A percentile compares a stretch with the other conserved stretches of the same genome.
phyloP scores from a whole-genome alignment of 169 alveolate species.

The Plasmodium billcollinsi region DNA sequence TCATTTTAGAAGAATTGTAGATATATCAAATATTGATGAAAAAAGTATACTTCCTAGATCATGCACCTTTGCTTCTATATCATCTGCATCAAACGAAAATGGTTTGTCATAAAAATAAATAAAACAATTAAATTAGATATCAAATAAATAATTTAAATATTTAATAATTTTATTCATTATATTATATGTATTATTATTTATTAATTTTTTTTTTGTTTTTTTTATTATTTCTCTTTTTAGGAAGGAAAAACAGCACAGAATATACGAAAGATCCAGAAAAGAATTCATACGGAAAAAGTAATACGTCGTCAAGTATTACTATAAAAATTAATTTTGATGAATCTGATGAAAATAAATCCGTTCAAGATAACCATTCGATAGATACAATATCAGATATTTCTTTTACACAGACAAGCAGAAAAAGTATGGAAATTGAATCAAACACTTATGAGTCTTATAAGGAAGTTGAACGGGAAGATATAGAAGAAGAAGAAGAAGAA shows the following conservation, averaged over 20 bases:
- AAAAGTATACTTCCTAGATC: slow-evolving; percentile 1
- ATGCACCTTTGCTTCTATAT: slow-evolving; percentile 13
- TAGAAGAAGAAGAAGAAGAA: neutral
- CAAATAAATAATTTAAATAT: neutral
- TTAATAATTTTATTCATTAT: too few species aligned
- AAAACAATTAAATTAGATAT: too few species aligned
- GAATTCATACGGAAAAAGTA: neutral
- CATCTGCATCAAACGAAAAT: slow-evolving; percentile 9
- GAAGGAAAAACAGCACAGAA: neutral
- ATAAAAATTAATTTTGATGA: neutral
- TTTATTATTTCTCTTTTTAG: neutral
- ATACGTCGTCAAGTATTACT: neutral
- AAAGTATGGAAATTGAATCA: neutral
- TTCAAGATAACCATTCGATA: neutral
- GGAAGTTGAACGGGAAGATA: neutral
- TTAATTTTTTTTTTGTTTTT: neutral
- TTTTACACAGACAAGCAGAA: slow-evolving; percentile 3
- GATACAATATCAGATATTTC: slow-evolving; percentile 11
- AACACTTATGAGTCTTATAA: neutral
- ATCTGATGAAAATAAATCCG: neutral
- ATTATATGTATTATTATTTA: neutral
- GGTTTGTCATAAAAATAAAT: slow-evolving; percentile 1
- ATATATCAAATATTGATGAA: slow-evolving; percentile 20
- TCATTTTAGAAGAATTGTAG: slow-evolving; percentile 61
- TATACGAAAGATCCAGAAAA: neutral